Base-by-base conservation (phyloP, 2,329 filamentous ascomycete species). In the Raffaelea arxii region DNA sequence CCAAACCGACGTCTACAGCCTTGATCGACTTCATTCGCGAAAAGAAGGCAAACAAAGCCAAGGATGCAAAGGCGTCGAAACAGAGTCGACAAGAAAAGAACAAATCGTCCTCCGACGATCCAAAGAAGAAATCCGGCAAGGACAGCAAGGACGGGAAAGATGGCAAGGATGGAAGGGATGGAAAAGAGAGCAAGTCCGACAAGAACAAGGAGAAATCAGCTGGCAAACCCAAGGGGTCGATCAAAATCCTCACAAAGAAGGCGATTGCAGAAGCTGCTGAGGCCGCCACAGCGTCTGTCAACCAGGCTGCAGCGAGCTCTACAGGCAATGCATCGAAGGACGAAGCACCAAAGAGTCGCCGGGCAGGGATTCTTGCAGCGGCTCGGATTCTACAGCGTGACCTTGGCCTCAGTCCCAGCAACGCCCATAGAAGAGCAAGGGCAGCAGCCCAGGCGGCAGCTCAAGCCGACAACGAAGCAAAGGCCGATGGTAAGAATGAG, bases 1-100 rank as follows among this genome's bases (percentile, higher is more conserved):
- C 62, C 30, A 85, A 86, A 57, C 73, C 86, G 42, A 88, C 80
- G 22, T 90, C 82, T 1, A 97, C 92, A 0, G 92, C 92, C 0
- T 67, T 98, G 44, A 86, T 97, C 46, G 88, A 96, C 59, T 94
- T 82, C 54, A 73, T 96, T 30, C 85, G 85, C 54, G 90, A 96
- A 62, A 95, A 94, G 67, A 96, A 94, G 67, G 87, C 87, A 14
- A 87, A 80, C 53, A 82, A 77, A 59, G 67, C 62, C 19, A 82
- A 80, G 55, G 78, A 83, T 47, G 72, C 76, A 36, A 77, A 77
- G 56, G 67, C 66, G 39, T 67, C 70, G 24, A 83, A 83, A 57
- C 72, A 80, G 32, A 36, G 19, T 36, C 16, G 16, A 19, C 25
- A 9, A 9, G 25, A 19, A 25, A 43, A 43, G 25, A 19, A 27